Evolutionary conservation across 31 red algal genomes (phyloP).

Genomic region (Endocladia muricata): DNA sequence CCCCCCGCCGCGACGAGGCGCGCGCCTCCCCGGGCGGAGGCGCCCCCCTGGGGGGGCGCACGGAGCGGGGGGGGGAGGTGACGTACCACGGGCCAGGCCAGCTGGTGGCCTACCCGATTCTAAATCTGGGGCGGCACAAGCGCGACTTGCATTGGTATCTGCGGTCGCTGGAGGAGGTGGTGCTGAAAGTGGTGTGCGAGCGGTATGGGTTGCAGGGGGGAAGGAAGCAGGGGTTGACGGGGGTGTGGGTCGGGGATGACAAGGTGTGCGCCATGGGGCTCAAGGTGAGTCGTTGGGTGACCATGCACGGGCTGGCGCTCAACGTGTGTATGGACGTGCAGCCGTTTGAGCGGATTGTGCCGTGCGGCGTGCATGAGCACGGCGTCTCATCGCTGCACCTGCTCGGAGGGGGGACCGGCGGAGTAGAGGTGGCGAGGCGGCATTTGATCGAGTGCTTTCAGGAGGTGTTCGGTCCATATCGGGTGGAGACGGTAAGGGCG

Average conservation of each 20-base stretch:
- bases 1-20: neutral
- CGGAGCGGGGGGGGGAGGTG: conserved; percentile 90
- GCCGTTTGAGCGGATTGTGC: conserved; percentile 66
- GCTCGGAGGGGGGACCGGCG: conserved; percentile 8
- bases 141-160: conserved; percentile 91
- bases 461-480: neutral
- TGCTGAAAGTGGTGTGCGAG: conserved; percentile 54
- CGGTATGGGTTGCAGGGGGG: conserved; percentile 39
- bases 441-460: neutral
- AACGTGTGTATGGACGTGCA: conserved; percentile 72
- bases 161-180: conserved; percentile 63
- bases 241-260: conserved; percentile 85
- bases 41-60: conserved; percentile 55
- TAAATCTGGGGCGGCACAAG: conserved; percentile 49
- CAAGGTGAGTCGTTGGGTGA: conserved; percentile 87
- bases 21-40: neutral
- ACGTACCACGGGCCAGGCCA: conserved; percentile 99
- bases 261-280: conserved; percentile 89
- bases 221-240: conserved; percentile 61
- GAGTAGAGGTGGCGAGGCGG: neutral
- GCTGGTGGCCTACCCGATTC: conserved; percentile 82
- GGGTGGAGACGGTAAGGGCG: neutral
- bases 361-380: conserved; percentile 68
- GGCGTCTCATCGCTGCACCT: conserved; percentile 46
- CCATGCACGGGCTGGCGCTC: conserved; percentile 91